Percentiles rank a stretch among this genome's conserved stretches.
Evolutionary conservation across 352 stramenopile genomes (phyloP).

Genomic region (Pythium graminicola): DNA sequence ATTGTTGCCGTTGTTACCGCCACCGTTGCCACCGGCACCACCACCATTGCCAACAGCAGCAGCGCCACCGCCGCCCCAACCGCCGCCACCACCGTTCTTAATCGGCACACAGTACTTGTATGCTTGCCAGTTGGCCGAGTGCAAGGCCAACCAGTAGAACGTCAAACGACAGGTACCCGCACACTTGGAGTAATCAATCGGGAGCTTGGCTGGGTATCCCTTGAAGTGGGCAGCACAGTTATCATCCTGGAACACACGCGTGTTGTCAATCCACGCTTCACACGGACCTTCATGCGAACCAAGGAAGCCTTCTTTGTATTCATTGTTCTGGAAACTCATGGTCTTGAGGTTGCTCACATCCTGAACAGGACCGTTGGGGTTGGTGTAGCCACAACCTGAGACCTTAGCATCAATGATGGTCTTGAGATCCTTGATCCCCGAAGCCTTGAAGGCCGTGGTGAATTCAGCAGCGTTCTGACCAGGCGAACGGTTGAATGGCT

Average conservation of each 20-base stretch:
- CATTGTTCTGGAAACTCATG: slow-evolving; percentile 34
- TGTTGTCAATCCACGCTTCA: slow-evolving; percentile 26
- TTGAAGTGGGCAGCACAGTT: slow-evolving; percentile 38
- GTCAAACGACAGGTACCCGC: slow-evolving; percentile 28
- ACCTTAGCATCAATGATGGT: slow-evolving; percentile 4
- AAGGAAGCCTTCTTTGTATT: slow-evolving; percentile 45
- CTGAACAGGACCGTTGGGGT: slow-evolving; percentile 16
- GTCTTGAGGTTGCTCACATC: slow-evolving; percentile 23
- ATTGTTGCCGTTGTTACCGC: no score
- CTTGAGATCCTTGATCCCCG: slow-evolving; percentile 5
- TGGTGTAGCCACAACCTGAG: slow-evolving; percentile 9
- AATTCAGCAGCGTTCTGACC: slow-evolving; percentile 9
- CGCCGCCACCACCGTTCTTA: slow-evolving; percentile 15
- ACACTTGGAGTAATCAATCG: slow-evolving; percentile 45
- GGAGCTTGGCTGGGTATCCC: slow-evolving; percentile 33
- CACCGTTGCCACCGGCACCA: no score
- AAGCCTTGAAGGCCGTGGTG: slow-evolving; percentile 7
- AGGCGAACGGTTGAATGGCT: slow-evolving; percentile 24
- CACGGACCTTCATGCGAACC: slow-evolving; percentile 25
- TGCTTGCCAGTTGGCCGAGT: slow-evolving; percentile 25
- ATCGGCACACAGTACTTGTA: slow-evolving; percentile 29
- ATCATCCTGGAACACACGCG: slow-evolving; percentile 27
- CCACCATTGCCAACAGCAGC: no score
- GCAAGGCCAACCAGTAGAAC: slow-evolving; percentile 34
- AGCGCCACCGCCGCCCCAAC: no score